A percentile compares a stretch with the other conserved stretches of the same genome.
Evolutionary conservation across 2,329 filamentous ascomycete genomes (phyloP).

Genomic region (Graphilbum ipis-grandicollis): DNA sequence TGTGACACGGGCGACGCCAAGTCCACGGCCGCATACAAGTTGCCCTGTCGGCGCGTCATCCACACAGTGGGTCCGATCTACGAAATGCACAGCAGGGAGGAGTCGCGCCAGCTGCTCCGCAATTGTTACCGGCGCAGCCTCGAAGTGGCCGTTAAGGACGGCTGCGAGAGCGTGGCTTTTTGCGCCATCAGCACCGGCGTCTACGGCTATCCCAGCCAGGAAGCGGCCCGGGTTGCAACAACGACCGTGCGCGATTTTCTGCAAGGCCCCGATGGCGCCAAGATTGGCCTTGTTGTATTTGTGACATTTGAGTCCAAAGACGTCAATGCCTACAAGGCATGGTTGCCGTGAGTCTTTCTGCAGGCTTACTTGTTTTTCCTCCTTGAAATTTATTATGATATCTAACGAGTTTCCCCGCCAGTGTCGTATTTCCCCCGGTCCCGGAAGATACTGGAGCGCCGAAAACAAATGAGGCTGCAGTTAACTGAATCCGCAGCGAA

Average conservation of each 20-base stretch:
- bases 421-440: background rate
- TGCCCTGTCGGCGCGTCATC: constrained; percentile 67
- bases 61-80: constrained; percentile 86
- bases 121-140: constrained; percentile 57
- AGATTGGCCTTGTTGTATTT: constrained; percentile 62
- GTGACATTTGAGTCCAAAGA: constrained; percentile 73
- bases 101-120: constrained; percentile 29
- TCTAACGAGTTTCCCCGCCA: too few species aligned
- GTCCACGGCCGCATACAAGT: constrained; percentile 59
- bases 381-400: too few species aligned
- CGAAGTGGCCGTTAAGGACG: constrained; percentile 50
- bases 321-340: constrained; percentile 49
- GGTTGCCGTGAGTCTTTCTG: constrained; percentile 49
- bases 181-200: constrained; percentile 73
- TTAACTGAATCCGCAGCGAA: too few species aligned
- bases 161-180: constrained; percentile 61
- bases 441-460: too few species aligned
- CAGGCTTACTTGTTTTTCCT: too few species aligned
- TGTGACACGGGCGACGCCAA: constrained; percentile 67
- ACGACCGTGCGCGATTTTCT: constrained; percentile 38
- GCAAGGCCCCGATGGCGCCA: constrained; percentile 24
- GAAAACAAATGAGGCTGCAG: background rate
- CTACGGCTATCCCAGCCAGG: constrained; percentile 65
- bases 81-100: constrained; percentile 18
- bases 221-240: constrained; percentile 58